A percentile compares a stretch with the other conserved stretches of the same genome.
These are phyloP conservation scores for Mortierella sp. DNA, from an alignment of 371 early-diverging fungal genomes.

Conservation along the genomic window DNA sequence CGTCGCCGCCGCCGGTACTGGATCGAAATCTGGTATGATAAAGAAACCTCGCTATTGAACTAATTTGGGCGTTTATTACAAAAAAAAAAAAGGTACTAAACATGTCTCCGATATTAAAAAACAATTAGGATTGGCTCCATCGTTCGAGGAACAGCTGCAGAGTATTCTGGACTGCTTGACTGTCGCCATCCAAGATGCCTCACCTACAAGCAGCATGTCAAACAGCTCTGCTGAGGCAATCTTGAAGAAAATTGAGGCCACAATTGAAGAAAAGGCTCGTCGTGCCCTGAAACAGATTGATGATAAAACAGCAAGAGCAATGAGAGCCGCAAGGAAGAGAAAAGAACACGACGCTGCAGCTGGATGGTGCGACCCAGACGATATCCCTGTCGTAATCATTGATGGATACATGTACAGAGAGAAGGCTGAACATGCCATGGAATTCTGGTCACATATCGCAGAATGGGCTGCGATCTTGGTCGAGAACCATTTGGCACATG, in stretches of 20 bases:
- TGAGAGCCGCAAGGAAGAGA: constrained; percentile 5
- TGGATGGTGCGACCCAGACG: constrained; percentile 59
- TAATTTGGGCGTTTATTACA: too few species aligned
- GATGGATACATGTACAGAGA: constrained; percentile 86
- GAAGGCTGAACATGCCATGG: constrained; percentile 62
- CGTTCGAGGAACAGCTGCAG: constrained; percentile 70
- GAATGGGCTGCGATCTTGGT: constrained; percentile 83
- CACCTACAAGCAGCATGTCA: constrained; percentile 50
- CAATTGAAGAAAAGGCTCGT: constrained; percentile 55
- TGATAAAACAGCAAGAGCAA: background rate
- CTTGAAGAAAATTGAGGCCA: constrained; percentile 53
- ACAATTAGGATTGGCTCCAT: constrained; percentile 62
- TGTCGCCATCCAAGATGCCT: constrained; percentile 59
- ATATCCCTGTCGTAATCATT: constrained; percentile 90
- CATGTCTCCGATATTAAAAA: background rate
- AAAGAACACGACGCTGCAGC: constrained; percentile 28
- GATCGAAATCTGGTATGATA: constrained; percentile 78
- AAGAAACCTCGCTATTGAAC: background rate
- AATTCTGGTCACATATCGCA: constrained; percentile 78
- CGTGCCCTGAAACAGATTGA: constrained; percentile 40
- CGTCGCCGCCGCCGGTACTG: constrained; percentile 85
- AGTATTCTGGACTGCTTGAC: constrained; percentile 71
- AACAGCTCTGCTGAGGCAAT: constrained; percentile 42
- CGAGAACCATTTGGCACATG: constrained; percentile 88
- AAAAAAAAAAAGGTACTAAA: background rate